These are phyloP conservation scores for Leishmania martiniquensis DNA, from an alignment of 208 protist genomes.

Conservation along the genomic window DNA sequence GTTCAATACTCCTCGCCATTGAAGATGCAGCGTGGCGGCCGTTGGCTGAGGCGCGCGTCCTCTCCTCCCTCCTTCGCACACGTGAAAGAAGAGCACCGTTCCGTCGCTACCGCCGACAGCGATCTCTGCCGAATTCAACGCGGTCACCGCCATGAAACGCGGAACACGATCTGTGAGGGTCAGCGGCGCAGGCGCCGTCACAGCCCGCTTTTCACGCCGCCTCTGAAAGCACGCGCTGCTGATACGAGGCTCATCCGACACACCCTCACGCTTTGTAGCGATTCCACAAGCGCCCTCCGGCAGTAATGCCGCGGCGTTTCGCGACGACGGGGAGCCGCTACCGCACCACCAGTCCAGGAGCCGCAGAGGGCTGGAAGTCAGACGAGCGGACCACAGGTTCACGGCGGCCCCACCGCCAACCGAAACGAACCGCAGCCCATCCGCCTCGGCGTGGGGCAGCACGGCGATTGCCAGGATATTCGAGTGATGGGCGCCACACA, in stretches of 20 bases:
- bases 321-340: background rate
- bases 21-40: constrained; percentile 5
- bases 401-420: constrained; percentile 49
- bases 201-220: constrained; percentile 7
- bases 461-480: constrained; percentile 68
- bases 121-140: constrained; percentile 21
- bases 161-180: constrained; percentile 42
- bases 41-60: background rate
- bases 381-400: constrained; percentile 22
- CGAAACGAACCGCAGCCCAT: constrained; percentile 48
- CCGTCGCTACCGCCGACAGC: constrained; percentile 76
- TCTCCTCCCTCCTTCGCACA: background rate
- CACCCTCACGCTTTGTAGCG: background rate
- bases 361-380: constrained; percentile 9
- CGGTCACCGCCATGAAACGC: constrained; percentile 61
- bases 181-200: background rate
- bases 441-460: constrained; percentile 13
- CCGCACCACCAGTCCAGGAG: constrained; percentile 34
- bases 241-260: background rate
- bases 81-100: constrained; percentile 37
- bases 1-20: constrained; percentile 23
- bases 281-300: background rate
- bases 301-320: background rate
- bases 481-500: constrained; percentile 71
- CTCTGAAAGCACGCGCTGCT: constrained; percentile 13